phyloP scores from a whole-genome alignment of 805 yeast genomes.

The Lipomyces yamanashiensis region DNA sequence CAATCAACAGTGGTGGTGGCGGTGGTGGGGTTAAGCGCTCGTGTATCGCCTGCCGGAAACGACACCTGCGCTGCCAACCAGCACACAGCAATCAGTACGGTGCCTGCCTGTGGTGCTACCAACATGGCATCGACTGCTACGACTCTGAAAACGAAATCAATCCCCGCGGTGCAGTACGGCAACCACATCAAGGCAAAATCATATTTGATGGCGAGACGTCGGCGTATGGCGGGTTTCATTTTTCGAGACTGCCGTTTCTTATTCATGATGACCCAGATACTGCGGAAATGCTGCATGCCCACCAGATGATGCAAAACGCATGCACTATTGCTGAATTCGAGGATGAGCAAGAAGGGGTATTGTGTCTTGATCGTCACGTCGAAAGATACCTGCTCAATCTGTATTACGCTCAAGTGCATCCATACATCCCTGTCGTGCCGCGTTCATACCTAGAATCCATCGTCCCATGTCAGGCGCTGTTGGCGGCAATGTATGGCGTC shows the following conservation, averaged over 20 bases:
- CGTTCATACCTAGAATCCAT: conserved; percentile 16
- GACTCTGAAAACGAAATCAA: conserved; percentile 20
- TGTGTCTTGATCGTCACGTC: conserved; percentile 19
- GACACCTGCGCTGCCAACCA: conserved; percentile 23
- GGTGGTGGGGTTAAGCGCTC: conserved; percentile 7
- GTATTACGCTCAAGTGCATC: conserved; percentile 24
- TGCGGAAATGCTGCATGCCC: conserved; percentile 13
- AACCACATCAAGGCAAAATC: conserved; percentile 14
- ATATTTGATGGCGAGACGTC: conserved; percentile 28
- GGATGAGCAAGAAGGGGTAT: conserved; percentile 19
- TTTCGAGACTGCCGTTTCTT: conserved; percentile 22
- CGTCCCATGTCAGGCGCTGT: conserved; percentile 13
- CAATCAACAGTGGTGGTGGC: neutral
- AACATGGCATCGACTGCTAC: conserved; percentile 27
- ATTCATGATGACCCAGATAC: conserved; percentile 16
- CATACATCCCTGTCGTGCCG: conserved; percentile 30
- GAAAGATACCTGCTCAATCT: conserved; percentile 17
- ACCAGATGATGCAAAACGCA: conserved; percentile 22
- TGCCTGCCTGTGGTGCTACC: conserved; percentile 26
- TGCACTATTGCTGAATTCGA: conserved; percentile 12
- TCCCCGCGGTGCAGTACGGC: conserved; percentile 10
- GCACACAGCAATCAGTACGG: conserved; percentile 14
- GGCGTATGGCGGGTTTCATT: conserved; percentile 27
- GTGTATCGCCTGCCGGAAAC: conserved; percentile 25
- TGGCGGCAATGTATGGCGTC: conserved; percentile 31